Evolutionary conservation across 1,284 basidiomycete genomes (phyloP), one percentile per base, ranked within the genome.

Genomic region (Cryptococcus sp.): DNA sequence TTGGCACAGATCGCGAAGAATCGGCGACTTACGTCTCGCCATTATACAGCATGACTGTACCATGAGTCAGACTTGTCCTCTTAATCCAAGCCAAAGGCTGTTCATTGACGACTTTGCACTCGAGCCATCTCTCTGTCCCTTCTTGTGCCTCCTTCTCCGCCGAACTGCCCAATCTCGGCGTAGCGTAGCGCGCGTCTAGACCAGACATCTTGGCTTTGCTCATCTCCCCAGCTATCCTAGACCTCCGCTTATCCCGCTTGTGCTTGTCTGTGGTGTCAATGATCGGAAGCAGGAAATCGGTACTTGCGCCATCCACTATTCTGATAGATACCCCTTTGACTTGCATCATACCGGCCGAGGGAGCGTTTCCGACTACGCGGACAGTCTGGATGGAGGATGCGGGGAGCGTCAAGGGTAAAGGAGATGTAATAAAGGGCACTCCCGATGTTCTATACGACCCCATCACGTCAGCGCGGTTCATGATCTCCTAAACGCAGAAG

Each of bases 31-130:
- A 92, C 89, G 80, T 86, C 81, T 99, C 95, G 46, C 95, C 95
- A 54, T 95, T 86, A 71, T 93, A 95, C 53, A 99, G 80, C 88
- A 95, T 94, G 27, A 97, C 81, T 0, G 92, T 91, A 2, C 91
- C 91, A 69, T 95, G 90, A 0, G 88, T 91, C 17, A 96, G 80
- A 6, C 90, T 91, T n/a, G 88, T 89, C 72, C 90, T 83, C 61
- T 90, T 84, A 69, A 96, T 88, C 55, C 90, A 85, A 54, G 98
- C 79, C 35, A 92, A 76, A 4, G 95, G 95, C 70, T 93, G 91
- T 64, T 91, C 87, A 3, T 89, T 86, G 10, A 94, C 86, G 17
- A 97, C 88, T 42, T 57, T 60, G 62, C 72, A 75, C 59, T 77
- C 71, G 25, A 79, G 55, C 68, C 70, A 78, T n/a, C 57, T 66